Evolutionary conservation across 1,284 basidiomycete species (phyloP).

Genomic region (Boletellus deceptivus): DNA sequence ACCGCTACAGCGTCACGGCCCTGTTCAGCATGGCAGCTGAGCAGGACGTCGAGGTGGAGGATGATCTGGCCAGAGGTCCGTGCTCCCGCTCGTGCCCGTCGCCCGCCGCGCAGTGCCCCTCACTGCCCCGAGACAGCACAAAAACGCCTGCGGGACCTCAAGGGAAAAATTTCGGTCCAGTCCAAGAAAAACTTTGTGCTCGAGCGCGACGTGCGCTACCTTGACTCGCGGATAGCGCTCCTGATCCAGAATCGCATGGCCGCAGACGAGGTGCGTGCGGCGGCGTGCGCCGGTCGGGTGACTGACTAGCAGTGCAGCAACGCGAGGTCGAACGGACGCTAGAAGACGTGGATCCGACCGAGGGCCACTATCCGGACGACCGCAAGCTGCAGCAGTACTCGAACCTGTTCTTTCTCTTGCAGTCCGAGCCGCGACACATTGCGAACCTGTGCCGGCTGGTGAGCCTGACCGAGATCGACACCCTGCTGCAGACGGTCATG

Average conservation of each 20-base stretch:
- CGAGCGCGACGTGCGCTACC: slow-evolving; percentile 96
- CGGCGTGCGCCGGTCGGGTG: background rate
- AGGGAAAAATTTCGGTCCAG: slow-evolving; percentile 96
- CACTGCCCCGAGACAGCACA: slow-evolving; percentile 59
- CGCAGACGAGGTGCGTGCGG: slow-evolving; percentile 77
- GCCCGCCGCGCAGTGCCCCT: too few species aligned
- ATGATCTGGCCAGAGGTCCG: slow-evolving; percentile 92
- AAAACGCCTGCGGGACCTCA: slow-evolving; percentile 92
- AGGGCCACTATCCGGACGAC: slow-evolving; percentile 90
- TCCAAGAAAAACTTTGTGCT: slow-evolving; percentile 99
- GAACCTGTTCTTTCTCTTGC: slow-evolving; percentile 97
- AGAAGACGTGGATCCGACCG: slow-evolving; percentile 90
- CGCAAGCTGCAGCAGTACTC: slow-evolving; percentile 94
- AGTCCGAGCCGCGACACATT: slow-evolving; percentile 96
- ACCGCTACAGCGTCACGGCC: slow-evolving; percentile 94
- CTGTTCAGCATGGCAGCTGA: slow-evolving; percentile 98
- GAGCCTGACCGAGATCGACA: slow-evolving; percentile 95
- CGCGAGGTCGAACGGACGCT: slow-evolving; percentile 91
- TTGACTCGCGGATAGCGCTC: slow-evolving; percentile 96
- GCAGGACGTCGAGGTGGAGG: slow-evolving; percentile 98
- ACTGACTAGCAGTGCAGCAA: slow-evolving; percentile 52
- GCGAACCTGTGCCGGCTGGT: slow-evolving; percentile 97
- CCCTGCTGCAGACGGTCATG: slow-evolving; percentile 99
- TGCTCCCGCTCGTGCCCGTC: slow-evolving; percentile 10
- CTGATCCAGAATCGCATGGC: slow-evolving; percentile 99